Base-by-base conservation (phyloP, 2,329 filamentous ascomycete genomes). In the Aspergillus sp. region DNA sequence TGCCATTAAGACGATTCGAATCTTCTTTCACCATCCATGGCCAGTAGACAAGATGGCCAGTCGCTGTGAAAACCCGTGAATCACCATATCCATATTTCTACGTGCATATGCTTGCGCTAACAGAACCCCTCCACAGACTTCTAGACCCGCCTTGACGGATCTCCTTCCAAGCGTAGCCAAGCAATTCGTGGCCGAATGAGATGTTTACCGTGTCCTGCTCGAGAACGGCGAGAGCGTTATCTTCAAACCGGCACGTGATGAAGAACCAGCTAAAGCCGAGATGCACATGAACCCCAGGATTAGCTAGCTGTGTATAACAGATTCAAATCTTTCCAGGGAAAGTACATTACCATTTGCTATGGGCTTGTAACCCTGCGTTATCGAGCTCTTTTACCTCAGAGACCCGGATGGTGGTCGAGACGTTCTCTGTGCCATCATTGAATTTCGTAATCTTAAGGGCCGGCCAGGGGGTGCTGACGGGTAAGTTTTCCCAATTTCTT, bases 391-490 rank as follows among this genome's bases (percentile, higher is more conserved):
- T 43, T 57, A 54, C 30, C 45, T 62, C 1, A 48, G 41, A 38
- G 51, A 61, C 47, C 50, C 30, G 33, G 10, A 60, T 15, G 56
- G 53, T 15, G 59, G 57, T 43, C 38, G 52, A 46, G 37, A 64
- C 45, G 44, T 62, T 15, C 54, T 62, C n/a, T 64, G 33, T 55
- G 44, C 54, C 0, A 49, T 62, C 12, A 61, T 64, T 5, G 48
- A 61, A 54, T 64, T 63, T 55, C 43, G 49, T 2, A 62, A 62
- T 32, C 49, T 62, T 0, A 62, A 61, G 56, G 60, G 54, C 51
- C 50, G 47, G 15, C 55, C 44, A 20, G 54, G 63, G 55, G 57
- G 54, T 7, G 43, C 57, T 49, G 45, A 64, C 54, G 15, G 58
- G 53, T 64, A 62, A 60, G 57, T 33, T 33, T 33, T 33, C 39